Conservation (phyloP, 208 protist species). For the Acanthamoeba royreba region DNA sequence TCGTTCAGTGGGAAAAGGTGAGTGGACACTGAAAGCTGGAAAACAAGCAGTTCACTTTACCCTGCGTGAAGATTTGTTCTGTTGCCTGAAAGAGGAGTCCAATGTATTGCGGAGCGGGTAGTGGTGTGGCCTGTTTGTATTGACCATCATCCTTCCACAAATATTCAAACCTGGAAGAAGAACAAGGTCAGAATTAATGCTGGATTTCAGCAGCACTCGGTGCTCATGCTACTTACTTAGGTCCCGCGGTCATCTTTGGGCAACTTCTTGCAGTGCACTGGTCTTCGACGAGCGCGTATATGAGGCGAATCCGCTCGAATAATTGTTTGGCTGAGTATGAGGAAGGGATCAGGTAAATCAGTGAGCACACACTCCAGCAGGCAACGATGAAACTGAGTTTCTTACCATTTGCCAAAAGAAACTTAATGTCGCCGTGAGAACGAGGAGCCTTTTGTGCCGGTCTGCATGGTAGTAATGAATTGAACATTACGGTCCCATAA, state of each 20-base stretch:
- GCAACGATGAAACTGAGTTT: not conserved
- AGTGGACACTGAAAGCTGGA: not conserved
- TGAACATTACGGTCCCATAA: not conserved
- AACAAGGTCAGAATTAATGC: not conserved
- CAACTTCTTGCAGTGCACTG: not conserved
- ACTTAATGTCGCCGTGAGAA: not conserved
- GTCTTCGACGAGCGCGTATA: slow-evolving; percentile 3
- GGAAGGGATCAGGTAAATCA: not conserved
- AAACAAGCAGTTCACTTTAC: not conserved
- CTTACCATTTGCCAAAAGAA: not conserved
- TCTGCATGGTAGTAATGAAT: not conserved
- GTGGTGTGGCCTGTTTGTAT: not conserved
- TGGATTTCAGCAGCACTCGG: not conserved
- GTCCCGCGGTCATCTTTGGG: not conserved
- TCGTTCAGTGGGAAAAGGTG: not conserved
- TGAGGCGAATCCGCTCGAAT: not conserved
- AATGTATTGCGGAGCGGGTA: not conserved
- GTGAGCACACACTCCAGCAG: not conserved
- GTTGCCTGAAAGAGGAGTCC: not conserved
- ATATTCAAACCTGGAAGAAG: not conserved
- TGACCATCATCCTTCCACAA: not conserved
- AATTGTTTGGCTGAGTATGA: not conserved
- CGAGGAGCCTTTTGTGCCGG: not conserved
- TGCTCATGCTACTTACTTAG: not conserved
- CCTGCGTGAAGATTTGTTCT: not conserved